These are phyloP conservation scores for Colletotrichum euphorbiae DNA, from an alignment of 2,329 filamentous ascomycete genomes.

Conservation along the genomic window DNA sequence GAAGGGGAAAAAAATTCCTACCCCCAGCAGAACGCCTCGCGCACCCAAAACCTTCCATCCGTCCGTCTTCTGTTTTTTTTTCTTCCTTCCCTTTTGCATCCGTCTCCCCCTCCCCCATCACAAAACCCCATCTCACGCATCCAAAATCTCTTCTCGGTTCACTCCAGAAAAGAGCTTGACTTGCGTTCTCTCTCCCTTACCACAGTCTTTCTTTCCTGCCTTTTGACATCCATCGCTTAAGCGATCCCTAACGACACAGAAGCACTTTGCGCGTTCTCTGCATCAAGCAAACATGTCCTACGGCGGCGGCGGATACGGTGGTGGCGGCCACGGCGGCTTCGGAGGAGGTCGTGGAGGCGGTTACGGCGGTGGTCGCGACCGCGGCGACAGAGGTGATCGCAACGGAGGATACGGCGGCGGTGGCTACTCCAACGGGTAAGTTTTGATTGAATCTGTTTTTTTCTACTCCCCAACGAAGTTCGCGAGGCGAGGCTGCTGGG, in stretches of 20 bases:
- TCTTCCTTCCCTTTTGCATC: conserved; percentile 30
- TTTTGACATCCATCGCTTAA: conserved; percentile 34
- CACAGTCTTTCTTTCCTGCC: conserved; percentile 28
- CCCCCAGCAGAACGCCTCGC: conserved; percentile 27
- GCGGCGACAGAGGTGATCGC: conserved; percentile 45
- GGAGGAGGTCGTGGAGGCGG: conserved; percentile 44
- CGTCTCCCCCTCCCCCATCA: conserved; percentile 34
- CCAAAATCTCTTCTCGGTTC: conserved; percentile 33
- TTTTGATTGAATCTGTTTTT: conserved; percentile 47
- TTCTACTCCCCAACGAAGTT: conserved; percentile 44
- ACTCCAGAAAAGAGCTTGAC: conserved; percentile 24
- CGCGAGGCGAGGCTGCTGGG: conserved; percentile 24
- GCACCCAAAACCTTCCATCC: conserved; percentile 33
- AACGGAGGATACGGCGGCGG: conserved; percentile 47
- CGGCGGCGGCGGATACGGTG: conserved; percentile 53
- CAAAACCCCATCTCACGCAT: conserved; percentile 34
- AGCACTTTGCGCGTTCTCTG: conserved; percentile 16
- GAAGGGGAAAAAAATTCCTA: conserved; percentile 37
- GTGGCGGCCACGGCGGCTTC: conserved; percentile 45
- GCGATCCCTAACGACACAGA: conserved; percentile 12
- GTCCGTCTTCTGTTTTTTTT: conserved; percentile 26
- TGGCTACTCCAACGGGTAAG: conserved; percentile 58
- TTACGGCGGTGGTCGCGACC: conserved; percentile 47
- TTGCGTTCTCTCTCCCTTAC: conserved; percentile 14
- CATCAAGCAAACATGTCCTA: conserved; percentile 57